Evolutionary conservation across 495 filamentous ascomycete genomes (phyloP).

Genomic region (Echria macrotheca): DNA sequence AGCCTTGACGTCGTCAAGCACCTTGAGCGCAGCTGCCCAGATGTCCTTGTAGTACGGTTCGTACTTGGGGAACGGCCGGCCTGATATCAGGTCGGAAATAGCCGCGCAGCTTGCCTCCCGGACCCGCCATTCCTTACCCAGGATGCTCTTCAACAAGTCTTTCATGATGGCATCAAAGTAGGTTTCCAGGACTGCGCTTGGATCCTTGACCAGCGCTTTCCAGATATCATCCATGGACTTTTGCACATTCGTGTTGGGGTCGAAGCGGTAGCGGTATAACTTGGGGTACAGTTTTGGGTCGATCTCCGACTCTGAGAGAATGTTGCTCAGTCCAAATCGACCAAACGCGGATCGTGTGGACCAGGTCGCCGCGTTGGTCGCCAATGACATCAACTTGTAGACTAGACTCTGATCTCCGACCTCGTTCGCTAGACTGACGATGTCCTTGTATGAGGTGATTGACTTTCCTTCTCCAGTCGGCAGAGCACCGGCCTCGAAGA

Average conservation of each 20-base stretch:
- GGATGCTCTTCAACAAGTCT: conserved; percentile 76
- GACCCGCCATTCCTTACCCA: conserved; percentile 88
- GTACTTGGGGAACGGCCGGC: conserved; percentile 68
- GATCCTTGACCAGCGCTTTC: conserved; percentile 84
- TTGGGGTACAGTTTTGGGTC: conserved; percentile 95
- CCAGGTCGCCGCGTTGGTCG: conserved; percentile 92
- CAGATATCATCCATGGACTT: conserved; percentile 96
- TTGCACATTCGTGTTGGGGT: conserved; percentile 87
- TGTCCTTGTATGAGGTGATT: conserved; percentile 91
- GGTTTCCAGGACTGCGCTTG: conserved; percentile 61
- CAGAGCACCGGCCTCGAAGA: conserved; percentile 90
- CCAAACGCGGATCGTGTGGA: conserved; percentile 92
- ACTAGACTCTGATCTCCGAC: conserved; percentile 90
- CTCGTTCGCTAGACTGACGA: conserved; percentile 87
- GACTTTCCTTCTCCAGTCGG: conserved; percentile 86
- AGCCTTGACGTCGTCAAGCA: conserved; percentile 90
- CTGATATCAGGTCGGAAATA: conserved; percentile 77
- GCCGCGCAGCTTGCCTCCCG: conserved; percentile 89
- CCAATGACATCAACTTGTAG: conserved; percentile 95
- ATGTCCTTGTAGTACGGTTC: conserved; percentile 78
- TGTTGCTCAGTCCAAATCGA: conserved; percentile 83
- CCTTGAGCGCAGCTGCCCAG: conserved; percentile 75
- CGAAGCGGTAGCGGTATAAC: conserved; percentile 88
- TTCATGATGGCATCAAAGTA: conserved; percentile 82
- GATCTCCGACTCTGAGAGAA: conserved; percentile 80